phyloP scores from a whole-genome alignment of 2,329 filamentous ascomycete species.

The Colletotrichum plurivorum region DNA sequence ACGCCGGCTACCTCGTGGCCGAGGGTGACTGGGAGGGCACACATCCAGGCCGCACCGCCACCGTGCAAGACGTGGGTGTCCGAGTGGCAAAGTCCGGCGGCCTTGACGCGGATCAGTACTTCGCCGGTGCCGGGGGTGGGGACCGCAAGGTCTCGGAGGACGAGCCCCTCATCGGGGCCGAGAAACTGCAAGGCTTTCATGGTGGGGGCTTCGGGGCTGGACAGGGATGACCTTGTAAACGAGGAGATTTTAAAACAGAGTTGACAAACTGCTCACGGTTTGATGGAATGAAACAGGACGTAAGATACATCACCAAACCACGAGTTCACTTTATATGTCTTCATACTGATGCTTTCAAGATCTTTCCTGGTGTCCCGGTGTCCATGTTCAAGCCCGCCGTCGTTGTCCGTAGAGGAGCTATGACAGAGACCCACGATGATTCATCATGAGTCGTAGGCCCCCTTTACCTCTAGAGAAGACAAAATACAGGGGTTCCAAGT shows the following conservation, averaged over 20 bases:
- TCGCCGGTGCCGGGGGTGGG: slow-evolving; percentile 7
- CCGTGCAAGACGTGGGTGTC: slow-evolving; percentile 37
- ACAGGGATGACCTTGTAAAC: background rate
- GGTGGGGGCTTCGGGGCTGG: background rate
- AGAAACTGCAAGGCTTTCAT: slow-evolving; percentile 32
- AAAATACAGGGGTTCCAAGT: too few relatives aligned
- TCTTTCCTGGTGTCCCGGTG: too few relatives aligned
- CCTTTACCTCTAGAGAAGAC: background rate
- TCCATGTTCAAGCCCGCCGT: too few relatives aligned
- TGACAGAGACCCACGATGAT: background rate
- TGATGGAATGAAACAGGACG: too few relatives aligned
- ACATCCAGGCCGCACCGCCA: slow-evolving; percentile 36
- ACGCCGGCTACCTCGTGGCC: slow-evolving; percentile 35
- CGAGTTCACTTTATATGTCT: too few relatives aligned
- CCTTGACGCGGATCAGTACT: slow-evolving; percentile 23
- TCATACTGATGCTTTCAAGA: too few relatives aligned
- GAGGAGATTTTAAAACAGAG: too few relatives aligned
- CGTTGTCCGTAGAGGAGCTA: too few relatives aligned
- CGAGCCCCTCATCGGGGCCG: slow-evolving; percentile 21
- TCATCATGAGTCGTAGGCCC: background rate
- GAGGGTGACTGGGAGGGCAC: slow-evolving; percentile 19
- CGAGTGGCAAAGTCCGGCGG: slow-evolving; percentile 35
- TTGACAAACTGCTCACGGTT: background rate
- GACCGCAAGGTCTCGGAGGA: slow-evolving; percentile 11
- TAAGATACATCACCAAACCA: too few relatives aligned